Conservation (phyloP, 495 filamentous ascomycete genomes). For the Penicillium daleae region DNA sequence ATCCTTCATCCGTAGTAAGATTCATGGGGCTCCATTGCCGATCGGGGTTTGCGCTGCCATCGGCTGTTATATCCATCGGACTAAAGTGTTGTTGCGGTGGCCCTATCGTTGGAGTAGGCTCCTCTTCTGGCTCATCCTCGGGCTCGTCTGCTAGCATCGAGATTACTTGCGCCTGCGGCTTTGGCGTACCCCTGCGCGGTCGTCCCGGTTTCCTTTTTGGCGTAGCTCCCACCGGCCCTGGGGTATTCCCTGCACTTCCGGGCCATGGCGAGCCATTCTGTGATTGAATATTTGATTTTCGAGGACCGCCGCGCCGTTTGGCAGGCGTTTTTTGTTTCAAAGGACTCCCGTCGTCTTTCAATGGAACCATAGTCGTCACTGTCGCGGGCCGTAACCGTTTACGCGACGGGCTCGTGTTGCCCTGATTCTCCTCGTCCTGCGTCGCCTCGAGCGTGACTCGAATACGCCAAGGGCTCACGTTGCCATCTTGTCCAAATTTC, state of each 20-base stretch:
- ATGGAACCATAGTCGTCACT: conserved; percentile 56
- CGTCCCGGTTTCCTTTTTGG: conserved; percentile 43
- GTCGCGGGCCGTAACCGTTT: conserved; percentile 47
- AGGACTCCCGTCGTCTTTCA: conserved; percentile 50
- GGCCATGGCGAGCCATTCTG: conserved; percentile 39
- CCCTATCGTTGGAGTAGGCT: conserved; percentile 20
- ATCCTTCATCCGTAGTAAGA: conserved; percentile 29
- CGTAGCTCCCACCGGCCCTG: conserved; percentile 19
- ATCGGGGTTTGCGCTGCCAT: conserved; percentile 19
- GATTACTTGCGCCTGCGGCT: conserved; percentile 15
- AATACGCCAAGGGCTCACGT: conserved; percentile 60
- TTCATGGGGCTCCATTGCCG: conserved; percentile 35
- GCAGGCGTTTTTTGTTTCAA: conserved; percentile 39
- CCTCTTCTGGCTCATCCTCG: conserved; percentile 18
- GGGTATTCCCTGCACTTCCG: conserved; percentile 44
- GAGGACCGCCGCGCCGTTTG: conserved; percentile 48
- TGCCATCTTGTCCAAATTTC: conserved; percentile 40
- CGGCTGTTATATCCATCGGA: conserved; percentile 30
- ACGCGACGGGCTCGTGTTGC: conserved; percentile 36
- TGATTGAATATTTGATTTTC: conserved; percentile 43
- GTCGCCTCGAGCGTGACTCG: conserved; percentile 62
- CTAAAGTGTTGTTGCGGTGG: conserved; percentile 13
- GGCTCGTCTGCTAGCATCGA: conserved; percentile 22
- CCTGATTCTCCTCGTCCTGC: conserved; percentile 48
- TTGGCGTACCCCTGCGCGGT: conserved; percentile 44